Conservation (phyloP, 768 basidiomycete species). For the Boletus rubescentipes region DNA sequence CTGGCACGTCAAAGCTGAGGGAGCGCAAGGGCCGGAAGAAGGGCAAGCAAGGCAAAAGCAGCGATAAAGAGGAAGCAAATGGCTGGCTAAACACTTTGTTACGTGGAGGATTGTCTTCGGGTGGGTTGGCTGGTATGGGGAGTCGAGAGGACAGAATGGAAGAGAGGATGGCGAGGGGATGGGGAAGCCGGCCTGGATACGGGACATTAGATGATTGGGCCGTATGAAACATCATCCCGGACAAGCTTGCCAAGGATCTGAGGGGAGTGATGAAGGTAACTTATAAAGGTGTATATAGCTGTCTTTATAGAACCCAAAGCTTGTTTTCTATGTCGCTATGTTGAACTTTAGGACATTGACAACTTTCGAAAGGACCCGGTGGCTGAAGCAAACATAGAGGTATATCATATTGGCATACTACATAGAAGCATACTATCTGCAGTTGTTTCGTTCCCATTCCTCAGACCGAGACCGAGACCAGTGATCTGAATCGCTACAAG, state of each 20-base stretch:
- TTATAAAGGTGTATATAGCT: constrained; percentile 8
- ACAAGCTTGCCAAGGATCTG: background rate
- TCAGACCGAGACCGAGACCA: background rate
- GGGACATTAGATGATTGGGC: constrained; percentile 59
- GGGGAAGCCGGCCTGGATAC: constrained; percentile 43
- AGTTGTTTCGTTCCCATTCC: background rate
- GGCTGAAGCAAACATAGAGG: constrained; percentile 1
- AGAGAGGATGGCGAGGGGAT: constrained; percentile 50
- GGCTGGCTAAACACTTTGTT: constrained; percentile 27
- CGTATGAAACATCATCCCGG: constrained; percentile 29
- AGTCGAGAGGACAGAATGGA: constrained; percentile 50
- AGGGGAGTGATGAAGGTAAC: constrained; percentile 7
- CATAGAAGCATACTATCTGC: constrained; percentile 10
- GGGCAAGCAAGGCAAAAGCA: constrained; percentile 35
- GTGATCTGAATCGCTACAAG: constrained; percentile 30
- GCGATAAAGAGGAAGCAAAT: constrained; percentile 24
- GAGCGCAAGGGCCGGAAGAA: constrained; percentile 32
- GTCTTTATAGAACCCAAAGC: background rate
- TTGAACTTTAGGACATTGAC: background rate
- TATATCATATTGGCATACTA: constrained; percentile 19
- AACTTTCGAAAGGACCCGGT: background rate
- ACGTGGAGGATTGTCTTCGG: constrained; percentile 23
- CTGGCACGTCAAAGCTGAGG: constrained; percentile 36
- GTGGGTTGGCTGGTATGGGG: constrained; percentile 16
- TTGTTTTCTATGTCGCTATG: background rate